Conservation (phyloP, 1,284 basidiomycete genomes). For the Pseudozyma sp. region DNA sequence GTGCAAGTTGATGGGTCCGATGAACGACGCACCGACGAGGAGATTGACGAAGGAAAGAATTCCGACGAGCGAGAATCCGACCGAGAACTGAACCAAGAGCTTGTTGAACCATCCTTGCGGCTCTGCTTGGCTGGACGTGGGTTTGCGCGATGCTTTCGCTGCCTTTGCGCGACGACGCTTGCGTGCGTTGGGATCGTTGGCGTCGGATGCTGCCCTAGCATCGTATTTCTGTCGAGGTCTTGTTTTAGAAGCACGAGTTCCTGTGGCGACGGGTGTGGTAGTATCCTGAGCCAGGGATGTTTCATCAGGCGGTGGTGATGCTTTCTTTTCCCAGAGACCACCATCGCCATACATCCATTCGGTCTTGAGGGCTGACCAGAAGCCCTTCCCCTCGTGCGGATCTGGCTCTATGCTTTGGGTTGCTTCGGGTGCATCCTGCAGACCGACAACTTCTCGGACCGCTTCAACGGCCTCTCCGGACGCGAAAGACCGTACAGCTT, state of each 20-base stretch:
- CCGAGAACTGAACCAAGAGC: conserved; percentile 44
- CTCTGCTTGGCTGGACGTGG: neutral
- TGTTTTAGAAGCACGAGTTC: neutral
- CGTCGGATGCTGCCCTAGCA: conserved; percentile 25
- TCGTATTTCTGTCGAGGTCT: conserved; percentile 27
- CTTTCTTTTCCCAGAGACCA: conserved; percentile 30
- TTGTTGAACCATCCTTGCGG: conserved; percentile 29
- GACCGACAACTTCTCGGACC: conserved; percentile 30
- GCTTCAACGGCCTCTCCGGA: conserved; percentile 43
- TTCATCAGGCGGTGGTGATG: neutral
- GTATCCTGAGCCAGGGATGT: neutral
- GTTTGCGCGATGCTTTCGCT: conserved; percentile 5
- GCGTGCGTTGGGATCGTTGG: conserved; percentile 6
- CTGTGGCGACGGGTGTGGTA: too few species aligned
- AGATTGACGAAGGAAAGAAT: conserved; percentile 54
- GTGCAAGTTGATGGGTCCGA: conserved; percentile 52
- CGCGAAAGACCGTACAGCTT: conserved; percentile 48
- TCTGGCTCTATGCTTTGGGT: conserved; percentile 3
- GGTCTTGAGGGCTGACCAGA: conserved; percentile 41
- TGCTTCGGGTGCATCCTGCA: conserved; percentile 7
- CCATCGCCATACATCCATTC: conserved; percentile 56
- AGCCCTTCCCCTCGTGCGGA: conserved; percentile 13
- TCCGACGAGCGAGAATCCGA: conserved; percentile 56
- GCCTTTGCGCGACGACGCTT: conserved; percentile 9
- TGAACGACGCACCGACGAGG: conserved; percentile 42